phyloP scores from a whole-genome alignment of 179 eudicot species.

The Spergularia azorica region DNA sequence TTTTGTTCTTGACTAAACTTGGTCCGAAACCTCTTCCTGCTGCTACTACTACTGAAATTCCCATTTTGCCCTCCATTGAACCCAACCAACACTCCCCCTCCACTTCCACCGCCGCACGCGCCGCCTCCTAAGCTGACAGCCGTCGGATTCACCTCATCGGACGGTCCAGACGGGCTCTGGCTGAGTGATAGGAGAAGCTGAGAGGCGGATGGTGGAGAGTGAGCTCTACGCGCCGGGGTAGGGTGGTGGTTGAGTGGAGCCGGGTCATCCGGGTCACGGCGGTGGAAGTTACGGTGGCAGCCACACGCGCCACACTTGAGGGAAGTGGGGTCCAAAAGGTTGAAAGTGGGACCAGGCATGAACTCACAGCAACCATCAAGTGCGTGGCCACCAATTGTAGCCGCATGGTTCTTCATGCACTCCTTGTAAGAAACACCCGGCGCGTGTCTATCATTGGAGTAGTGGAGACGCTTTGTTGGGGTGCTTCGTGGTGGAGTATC shows the following conservation, averaged over 20 bases:
- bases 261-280: conserved; percentile 51
- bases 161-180: conserved; percentile 27
- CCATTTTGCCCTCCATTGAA: conserved; percentile 6
- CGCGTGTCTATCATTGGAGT: conserved; percentile 18
- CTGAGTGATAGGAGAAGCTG: conserved; percentile 36
- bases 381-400: conserved; percentile 48
- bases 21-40: conserved; percentile 40
- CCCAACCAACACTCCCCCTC: neutral
- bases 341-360: conserved; percentile 43
- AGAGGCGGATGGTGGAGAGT: conserved; percentile 31
- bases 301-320: conserved; percentile 53
- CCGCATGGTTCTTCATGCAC: conserved; percentile 52
- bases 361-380: conserved; percentile 50
- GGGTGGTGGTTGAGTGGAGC: conserved; percentile 36
- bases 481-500: conserved; percentile 35
- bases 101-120: neutral
- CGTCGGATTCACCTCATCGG: conserved; percentile 25
- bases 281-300: conserved; percentile 55
- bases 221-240: conserved; percentile 26
- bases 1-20: conserved; percentile 44
- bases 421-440: conserved; percentile 40
- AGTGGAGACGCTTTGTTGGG: conserved; percentile 16
- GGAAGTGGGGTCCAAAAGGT: conserved; percentile 29
- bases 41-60: neutral
- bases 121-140: neutral